Evolutionary conservation across 768 basidiomycete species (phyloP).

Genomic region (Termitomyces eurrhizus): DNA sequence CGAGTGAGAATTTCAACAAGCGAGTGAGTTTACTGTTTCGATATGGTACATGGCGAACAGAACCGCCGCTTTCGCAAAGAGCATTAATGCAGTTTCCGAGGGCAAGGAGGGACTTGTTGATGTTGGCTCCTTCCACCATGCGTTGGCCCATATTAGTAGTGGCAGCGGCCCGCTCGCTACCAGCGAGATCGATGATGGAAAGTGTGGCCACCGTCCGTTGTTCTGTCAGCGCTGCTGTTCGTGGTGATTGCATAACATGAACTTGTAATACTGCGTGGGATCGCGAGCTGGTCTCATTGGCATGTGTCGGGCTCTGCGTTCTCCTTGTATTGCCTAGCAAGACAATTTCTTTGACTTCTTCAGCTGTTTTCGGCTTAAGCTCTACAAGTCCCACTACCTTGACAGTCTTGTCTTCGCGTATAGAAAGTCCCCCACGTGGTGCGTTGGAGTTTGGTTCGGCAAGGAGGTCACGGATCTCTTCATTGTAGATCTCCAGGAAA

Average conservation of each 20-base stretch:
- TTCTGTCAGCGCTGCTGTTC: slow-evolving; percentile 82
- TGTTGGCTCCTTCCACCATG: slow-evolving; percentile 98
- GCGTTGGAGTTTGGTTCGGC: slow-evolving; percentile 58
- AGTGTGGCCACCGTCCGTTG: slow-evolving; percentile 84
- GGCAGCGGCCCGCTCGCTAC: slow-evolving; percentile 94
- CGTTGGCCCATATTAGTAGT: slow-evolving; percentile 97
- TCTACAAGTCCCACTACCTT: slow-evolving; percentile 86
- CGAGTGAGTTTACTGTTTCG: slow-evolving; percentile 98
- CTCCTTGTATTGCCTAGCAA: slow-evolving; percentile 83
- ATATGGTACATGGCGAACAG: slow-evolving; percentile 89
- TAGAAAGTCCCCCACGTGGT: slow-evolving; percentile 83
- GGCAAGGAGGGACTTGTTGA: slow-evolving; percentile 97
- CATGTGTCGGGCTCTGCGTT: slow-evolving; percentile 92
- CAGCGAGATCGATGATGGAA: slow-evolving; percentile 97
- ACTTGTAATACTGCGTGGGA: slow-evolving; percentile 98
- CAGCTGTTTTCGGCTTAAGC: slow-evolving; percentile 74
- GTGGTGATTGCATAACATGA: slow-evolving; percentile 83
- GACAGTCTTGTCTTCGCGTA: slow-evolving; percentile 92
- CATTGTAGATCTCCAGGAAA: slow-evolving; percentile 99
- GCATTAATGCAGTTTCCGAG: slow-evolving; percentile 99
- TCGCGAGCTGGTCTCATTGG: slow-evolving; percentile 94
- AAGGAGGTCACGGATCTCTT: slow-evolving; percentile 95
- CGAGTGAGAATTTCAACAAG: slow-evolving; percentile 94
- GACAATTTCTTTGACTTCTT: slow-evolving; percentile 94
- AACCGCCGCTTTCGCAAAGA: slow-evolving; percentile 90